Base-by-base conservation (phyloP, 192 early-diverging fungal genomes). In the Dissophora ornata region DNA sequence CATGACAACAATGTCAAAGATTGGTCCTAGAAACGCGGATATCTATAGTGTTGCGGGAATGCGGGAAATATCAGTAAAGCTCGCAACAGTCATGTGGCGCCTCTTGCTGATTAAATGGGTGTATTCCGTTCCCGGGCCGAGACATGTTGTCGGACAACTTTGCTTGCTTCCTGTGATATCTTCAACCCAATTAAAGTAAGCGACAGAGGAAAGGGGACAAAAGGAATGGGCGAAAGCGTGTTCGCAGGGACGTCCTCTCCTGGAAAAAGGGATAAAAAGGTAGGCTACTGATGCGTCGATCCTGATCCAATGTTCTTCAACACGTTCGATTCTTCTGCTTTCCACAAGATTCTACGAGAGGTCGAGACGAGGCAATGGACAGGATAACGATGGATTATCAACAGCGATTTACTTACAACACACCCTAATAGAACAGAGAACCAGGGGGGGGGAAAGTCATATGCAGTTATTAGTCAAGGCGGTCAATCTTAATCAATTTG, bases 1-100 rank as follows among this genome's bases (percentile, higher is more conserved):
- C 69, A 71, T 71, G 52, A 62, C 69, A 3, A 71, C 26, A 32
- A 71, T 71, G 21, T 71, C 69, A 49, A 71, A 71, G 29, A 71
- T 22, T 3, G 69, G 69, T 6, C 69, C 69, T 15, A 71, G 54
- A n/a, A 63, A 18, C 4, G 53, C 47, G 1, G 69, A 71, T 30
- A 71, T 63, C 69, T 71, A 62, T 6, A 38, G 3, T 47, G n/a
- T 2, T n/a, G 1, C 16, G 18, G 16, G 46, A 1, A 2, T 19
- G n/a, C 2, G 7, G 9, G 46, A 47, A 9, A 47, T 18, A 47
- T 38, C 36, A 38, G 36, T 38, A 38, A 6, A 38, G 56, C 11
- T n/a, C 38, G 28, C 24, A 28, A 21, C 44, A 9, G 13, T 6
- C 36, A 13, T 38, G 6, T 38, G 6, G 6, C 36, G 36, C 44